phyloP scores from a whole-genome alignment of 352 stramenopile species.

The Hyaloperonospora arabidopsidis region DNA sequence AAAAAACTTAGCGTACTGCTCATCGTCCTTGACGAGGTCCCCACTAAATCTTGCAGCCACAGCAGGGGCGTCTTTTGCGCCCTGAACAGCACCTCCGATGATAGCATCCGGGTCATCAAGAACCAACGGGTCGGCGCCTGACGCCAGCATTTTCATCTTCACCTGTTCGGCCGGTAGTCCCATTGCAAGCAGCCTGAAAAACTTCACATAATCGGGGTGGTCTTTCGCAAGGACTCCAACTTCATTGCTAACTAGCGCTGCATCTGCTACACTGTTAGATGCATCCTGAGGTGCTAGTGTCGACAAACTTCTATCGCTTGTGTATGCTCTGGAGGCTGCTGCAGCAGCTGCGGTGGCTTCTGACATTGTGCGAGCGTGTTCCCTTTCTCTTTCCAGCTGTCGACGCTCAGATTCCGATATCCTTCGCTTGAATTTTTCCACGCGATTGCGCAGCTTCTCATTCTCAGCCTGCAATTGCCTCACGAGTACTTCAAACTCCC shows the following conservation, averaged over 20 bases:
- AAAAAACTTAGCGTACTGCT: slow-evolving; percentile 92
- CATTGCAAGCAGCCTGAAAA: slow-evolving; percentile 80
- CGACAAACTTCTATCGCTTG: slow-evolving; percentile 4
- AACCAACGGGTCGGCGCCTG: slow-evolving; percentile 52
- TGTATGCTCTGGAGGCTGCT: slow-evolving; percentile 13
- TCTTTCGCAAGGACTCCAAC: slow-evolving; percentile 49
- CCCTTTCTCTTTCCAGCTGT: slow-evolving; percentile 44
- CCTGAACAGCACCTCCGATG: slow-evolving; percentile 35
- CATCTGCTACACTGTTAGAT: slow-evolving; percentile 15
- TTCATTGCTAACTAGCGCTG: slow-evolving; percentile 14
- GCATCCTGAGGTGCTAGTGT: slow-evolving; percentile 7
- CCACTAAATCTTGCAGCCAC: slow-evolving; percentile 9
- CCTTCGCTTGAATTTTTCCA: slow-evolving; percentile 74
- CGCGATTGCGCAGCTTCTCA: slow-evolving; percentile 55
- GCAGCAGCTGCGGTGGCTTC: slow-evolving; percentile 26
- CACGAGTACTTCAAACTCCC: slow-evolving; percentile 35
- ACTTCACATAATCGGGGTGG: slow-evolving; percentile 71
- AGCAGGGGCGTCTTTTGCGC: neutral
- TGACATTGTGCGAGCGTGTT: slow-evolving; percentile 34
- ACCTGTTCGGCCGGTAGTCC: slow-evolving; percentile 72
- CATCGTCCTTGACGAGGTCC: slow-evolving; percentile 58
- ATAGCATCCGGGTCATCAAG: slow-evolving; percentile 64
- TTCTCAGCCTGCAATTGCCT: slow-evolving; percentile 64
- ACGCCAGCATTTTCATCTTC: slow-evolving; percentile 81
- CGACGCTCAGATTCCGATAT: slow-evolving; percentile 45